Conservation (phyloP, 257 asterid genomes). For the Forsythia viridissima region DNA sequence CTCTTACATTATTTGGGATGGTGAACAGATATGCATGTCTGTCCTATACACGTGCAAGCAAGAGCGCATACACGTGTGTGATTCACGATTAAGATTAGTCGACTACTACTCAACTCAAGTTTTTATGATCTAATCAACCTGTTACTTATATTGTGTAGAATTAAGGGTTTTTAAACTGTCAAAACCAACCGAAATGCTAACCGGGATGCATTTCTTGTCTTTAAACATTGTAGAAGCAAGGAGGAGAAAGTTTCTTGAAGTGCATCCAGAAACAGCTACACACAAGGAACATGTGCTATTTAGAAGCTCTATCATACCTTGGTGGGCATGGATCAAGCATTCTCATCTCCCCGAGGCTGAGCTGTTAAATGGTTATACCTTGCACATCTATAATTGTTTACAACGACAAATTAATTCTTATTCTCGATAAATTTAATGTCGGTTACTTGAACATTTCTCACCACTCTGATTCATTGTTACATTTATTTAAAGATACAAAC, state of each 20-base stretch:
- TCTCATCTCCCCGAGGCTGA: conserved; percentile 77
- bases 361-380: conserved; percentile 51
- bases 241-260: conserved; percentile 60
- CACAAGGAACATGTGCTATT: conserved; percentile 63
- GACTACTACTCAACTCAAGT: neutral
- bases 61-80: too few relatives aligned
- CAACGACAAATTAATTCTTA: neutral
- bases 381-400: neutral
- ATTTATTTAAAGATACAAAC: too few relatives aligned
- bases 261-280: conserved; percentile 60
- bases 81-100: neutral
- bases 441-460: too few relatives aligned
- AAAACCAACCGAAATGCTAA: neutral
- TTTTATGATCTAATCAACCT: neutral
- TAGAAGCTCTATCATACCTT: conserved; percentile 63
- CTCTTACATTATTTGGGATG: neutral
- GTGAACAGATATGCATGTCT: neutral
- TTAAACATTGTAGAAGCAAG: conserved; percentile 44
- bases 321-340: conserved; percentile 77
- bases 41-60: too few relatives aligned
- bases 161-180: too few relatives aligned
- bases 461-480: too few relatives aligned
- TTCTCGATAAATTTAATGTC: neutral
- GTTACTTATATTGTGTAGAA: neutral
- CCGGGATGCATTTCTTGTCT: neutral